Evolutionary conservation across 768 basidiomycete species (phyloP), one percentile per base, ranked within the genome.

Genomic region (Lepiota subincarnata): DNA sequence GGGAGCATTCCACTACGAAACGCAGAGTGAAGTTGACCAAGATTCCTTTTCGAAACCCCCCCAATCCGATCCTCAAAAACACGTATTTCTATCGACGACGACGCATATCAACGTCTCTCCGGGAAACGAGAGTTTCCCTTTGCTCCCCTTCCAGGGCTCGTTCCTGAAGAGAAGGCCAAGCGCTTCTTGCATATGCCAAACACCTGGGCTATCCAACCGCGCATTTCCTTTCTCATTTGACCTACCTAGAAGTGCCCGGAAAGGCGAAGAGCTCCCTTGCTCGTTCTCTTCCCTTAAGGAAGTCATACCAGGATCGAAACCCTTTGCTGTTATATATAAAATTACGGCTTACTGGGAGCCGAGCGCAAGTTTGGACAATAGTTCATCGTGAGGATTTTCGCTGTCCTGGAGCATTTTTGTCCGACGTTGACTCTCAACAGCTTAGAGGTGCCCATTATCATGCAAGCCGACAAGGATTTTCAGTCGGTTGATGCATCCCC

Each of bases 371-470:
- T 67, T 66, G 36, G 76, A 75, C 48, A 68, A 70, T 35, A 68
- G 69, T 24, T 73, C 75, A 14, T 66, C 73, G 86, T 87, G 69
- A 50, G 81, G 31, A 7, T 31, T 73, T 28, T 45, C 60, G 10
- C 13, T 49, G 14, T 50, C 11, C 43, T 54, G 41, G 19, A 38
- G 45, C 51, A 39, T 45, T 13, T 34, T 56, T 48, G 39, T 59
- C 43, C 53, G 40, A 44, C 20, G 40, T 47, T 58, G 13, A 38
- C 24, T 31, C 54, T 20, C 42, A 46, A 14, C 60, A 88, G 87
- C 48, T 62, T 89, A 24, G 84, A 87, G 57, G 78, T 82, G 3
- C 87, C 87, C 4, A 73, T 89, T 40, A 60, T 86, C 18, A 70
- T 84, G 24, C 78, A 84, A 43, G 80, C 81, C 3, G 83, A 84